A percentile compares a stretch with the other conserved stretches of the same genome.
phyloP scores from a whole-genome alignment of 1,284 basidiomycete genomes.

The Hortiboletus rubellus region DNA sequence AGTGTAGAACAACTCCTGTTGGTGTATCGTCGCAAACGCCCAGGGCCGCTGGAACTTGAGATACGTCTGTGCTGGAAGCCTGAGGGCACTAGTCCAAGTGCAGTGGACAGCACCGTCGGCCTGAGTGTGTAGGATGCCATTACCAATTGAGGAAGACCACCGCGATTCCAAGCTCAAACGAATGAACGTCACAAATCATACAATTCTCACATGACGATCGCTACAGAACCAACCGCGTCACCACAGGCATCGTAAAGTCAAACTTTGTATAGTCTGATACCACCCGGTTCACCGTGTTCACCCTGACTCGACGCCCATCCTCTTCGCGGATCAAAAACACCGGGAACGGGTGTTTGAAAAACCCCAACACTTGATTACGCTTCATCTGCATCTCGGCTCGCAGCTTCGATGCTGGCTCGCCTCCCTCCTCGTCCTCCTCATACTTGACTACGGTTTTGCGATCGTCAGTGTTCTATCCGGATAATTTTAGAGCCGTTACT shows the following conservation, averaged over 20 bases:
- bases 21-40: too few relatives aligned
- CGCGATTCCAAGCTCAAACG: too few relatives aligned
- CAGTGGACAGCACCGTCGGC: too few relatives aligned
- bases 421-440: neutral
- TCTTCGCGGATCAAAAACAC: constrained; percentile 19
- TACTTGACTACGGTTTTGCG: neutral
- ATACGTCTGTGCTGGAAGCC: too few relatives aligned
- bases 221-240: constrained; percentile 21
- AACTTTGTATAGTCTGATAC: constrained; percentile 16
- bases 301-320: constrained; percentile 16
- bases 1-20: too few relatives aligned
- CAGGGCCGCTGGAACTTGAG: too few relatives aligned
- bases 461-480: neutral
- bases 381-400: constrained; percentile 20
- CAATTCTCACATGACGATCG: neutral
- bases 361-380: constrained; percentile 18
- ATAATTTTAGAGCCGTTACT: neutral
- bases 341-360: constrained; percentile 19
- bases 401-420: constrained; percentile 12
- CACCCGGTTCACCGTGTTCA: constrained; percentile 17
- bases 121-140: too few relatives aligned
- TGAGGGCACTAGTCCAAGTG: too few relatives aligned
- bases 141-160: too few relatives aligned
- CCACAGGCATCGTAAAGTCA: constrained; percentile 22
- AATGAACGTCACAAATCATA: neutral